phyloP scores from a whole-genome alignment of 495 filamentous ascomycete species.

The Jackrogersella multiformis region DNA sequence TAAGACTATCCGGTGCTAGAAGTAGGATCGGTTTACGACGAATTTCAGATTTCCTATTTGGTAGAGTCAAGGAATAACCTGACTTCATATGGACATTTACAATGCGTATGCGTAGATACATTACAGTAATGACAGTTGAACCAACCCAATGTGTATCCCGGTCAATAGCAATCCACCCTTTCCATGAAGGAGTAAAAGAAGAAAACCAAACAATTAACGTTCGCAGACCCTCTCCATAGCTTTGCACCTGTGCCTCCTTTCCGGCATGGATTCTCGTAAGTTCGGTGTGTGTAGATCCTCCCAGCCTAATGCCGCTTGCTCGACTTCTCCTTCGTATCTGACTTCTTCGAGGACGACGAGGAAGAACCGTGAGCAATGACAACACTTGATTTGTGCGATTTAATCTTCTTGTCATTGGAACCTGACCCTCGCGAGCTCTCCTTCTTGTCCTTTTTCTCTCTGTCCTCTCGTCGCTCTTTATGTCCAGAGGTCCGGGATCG shows the following conservation, averaged over 20 bases:
- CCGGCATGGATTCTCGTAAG: not conserved
- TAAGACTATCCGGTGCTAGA: not conserved
- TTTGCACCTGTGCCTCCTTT: not conserved
- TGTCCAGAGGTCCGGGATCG: constrained; percentile 30
- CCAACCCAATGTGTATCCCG: constrained; percentile 19
- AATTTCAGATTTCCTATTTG: not conserved
- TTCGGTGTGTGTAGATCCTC: not conserved
- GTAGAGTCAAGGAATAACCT: constrained; percentile 8
- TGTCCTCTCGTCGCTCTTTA: constrained; percentile 41
- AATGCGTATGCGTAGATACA: constrained; percentile 35
- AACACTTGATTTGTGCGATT: constrained; percentile 41
- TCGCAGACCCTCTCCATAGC: constrained; percentile 2
- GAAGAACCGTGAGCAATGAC: constrained; percentile 45
- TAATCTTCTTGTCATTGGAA: constrained; percentile 39
- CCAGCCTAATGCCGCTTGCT: constrained; percentile 29
- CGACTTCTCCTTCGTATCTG: constrained; percentile 31
- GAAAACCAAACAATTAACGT: constrained; percentile 15
- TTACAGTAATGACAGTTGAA: constrained; percentile 34
- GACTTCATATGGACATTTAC: constrained; percentile 35
- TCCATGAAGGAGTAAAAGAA: constrained; percentile 9
- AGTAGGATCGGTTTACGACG: not conserved
- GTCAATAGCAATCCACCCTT: constrained; percentile 4
- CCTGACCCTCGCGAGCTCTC: constrained; percentile 24
- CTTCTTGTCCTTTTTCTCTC: constrained; percentile 40
- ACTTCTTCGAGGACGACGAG: constrained; percentile 27